Base-by-base conservation (phyloP, 2,329 filamentous ascomycete genomes). In the Diaporthe amygdali region DNA sequence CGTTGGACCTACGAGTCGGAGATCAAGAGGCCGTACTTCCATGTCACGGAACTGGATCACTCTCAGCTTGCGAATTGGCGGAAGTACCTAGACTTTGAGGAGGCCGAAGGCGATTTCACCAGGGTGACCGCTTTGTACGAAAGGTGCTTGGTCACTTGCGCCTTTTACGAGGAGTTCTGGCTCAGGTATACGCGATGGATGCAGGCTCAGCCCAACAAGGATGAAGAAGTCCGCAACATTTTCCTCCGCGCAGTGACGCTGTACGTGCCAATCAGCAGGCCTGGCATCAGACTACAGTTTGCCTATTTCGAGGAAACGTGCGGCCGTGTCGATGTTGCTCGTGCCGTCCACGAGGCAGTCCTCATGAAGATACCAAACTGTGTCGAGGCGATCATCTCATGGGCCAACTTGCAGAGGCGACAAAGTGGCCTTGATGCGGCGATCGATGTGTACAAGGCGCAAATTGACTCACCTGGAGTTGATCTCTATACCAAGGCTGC, bases 91-190 rank as follows among this genome's bases (percentile, higher is more conserved):
- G 96, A 98, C 79, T 98, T 97, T 76, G 96, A 99, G 79, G 96
- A 99, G 82, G 83, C 88, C 0, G 93, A 97, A 80, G 94, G 93
- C 66, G 90, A 95, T 74, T 94, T 91, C 75, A 82, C 86, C 17
- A 90, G 96, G 71, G 92, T 88, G 55, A 89, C 93, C 7, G 96
- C 96, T 78, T 84, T 99, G 39, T 98, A 99, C 79, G 96, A 99
- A 84, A 92, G 96, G 66, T 98, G 95, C 77, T 83, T 99, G 66
- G 94, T 97, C 44, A 96, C 94, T 0, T 97, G 94, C 77, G 96
- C 96, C 20, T 93, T 97, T 75, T 98, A 99, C 79, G 96, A 98
- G 63, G 96, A 98, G 79, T 97, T 98, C 81, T 99, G 96, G 96
- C 91, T 97, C 77, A 93, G 96, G n/a, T 99, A 97, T 81, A 94